Evolutionary conservation across 2,329 filamentous ascomycete genomes (phyloP), one percentile per base, ranked within the genome.

Genomic region (Sarocladium oryzae): DNA sequence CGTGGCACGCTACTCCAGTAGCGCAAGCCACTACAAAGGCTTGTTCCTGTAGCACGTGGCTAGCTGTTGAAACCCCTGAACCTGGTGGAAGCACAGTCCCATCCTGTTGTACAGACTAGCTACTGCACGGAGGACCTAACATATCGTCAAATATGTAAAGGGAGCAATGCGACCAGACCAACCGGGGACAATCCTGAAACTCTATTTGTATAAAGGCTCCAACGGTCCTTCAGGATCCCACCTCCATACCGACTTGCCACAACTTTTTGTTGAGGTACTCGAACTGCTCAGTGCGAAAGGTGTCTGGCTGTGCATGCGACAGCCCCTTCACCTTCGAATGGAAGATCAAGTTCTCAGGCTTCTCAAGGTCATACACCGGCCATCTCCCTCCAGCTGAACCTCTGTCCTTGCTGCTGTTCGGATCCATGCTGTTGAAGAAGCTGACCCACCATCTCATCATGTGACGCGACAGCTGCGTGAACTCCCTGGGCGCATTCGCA

Each of bases 261-360:
- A 37, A n/a, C 35, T 37, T 37, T 6, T 37, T 37, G 35, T 37
- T 37, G n/a, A 37, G 35, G n/a, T 37, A 37, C 35, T 37, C 35
- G 16, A 37, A 37, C 35, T 37, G 35, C 16, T 37, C 35, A 6
- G 10, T 37, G 6, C 35, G 35, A 18, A 11, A 18, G 9, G 35
- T 37, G n/a, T 37, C 35, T n/a, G 35, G 8, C 35, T 37, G 8
- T 18, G 35, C 16, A 18, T 37, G 6, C 16, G 35, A 10, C 35
- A 76, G 61, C 60, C 67, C 71, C 26, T 65, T 69, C 18, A 59
- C 56, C 11, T 68, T 71, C 4, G 69, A 68, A 56, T 75, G 75
- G 1, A 75, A 53, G 3, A 76, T 70, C 60, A 74, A 67, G 24
- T 76, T 77, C 53, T 59, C 63, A 2, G 74, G 73, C 2, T 55